Evolutionary conservation across 352 stramenopile species (phyloP).

Genomic region (Phytopythium litorale): DNA sequence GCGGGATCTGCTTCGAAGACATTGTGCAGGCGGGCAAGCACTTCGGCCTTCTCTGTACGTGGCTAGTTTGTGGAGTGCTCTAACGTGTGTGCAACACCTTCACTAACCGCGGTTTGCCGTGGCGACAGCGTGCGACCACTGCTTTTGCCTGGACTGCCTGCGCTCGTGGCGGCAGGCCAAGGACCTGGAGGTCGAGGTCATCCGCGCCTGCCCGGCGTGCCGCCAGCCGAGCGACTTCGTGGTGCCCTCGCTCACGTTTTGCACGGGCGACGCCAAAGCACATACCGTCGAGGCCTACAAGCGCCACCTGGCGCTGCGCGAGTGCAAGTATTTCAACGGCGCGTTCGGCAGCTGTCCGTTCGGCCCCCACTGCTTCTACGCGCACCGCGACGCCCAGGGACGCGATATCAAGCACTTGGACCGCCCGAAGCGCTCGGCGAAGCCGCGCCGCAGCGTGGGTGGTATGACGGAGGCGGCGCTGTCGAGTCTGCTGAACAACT

Average conservation of each 20-base stretch:
- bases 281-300: conserved; percentile 69
- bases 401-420: conserved; percentile 68
- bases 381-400: conserved; percentile 52
- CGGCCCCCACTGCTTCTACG: conserved; percentile 73
- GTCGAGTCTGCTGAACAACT: conserved; percentile 49
- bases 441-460: conserved; percentile 17
- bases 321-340: conserved; percentile 83
- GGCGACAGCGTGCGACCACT: conserved; percentile 57
- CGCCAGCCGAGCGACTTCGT: conserved; percentile 70
- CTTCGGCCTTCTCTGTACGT: conserved; percentile 73
- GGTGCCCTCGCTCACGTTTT: conserved; percentile 75
- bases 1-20: conserved; percentile 82
- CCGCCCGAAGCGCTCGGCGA: conserved; percentile 33
- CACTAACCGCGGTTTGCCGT: background rate
- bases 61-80: background rate
- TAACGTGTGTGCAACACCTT: no score
- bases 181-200: conserved; percentile 68
- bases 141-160: conserved; percentile 74
- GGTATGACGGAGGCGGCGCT: conserved; percentile 23
- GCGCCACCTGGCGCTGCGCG: conserved; percentile 59
- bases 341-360: conserved; percentile 67
- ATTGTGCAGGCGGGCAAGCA: conserved; percentile 73
- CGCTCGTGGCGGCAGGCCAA: conserved; percentile 70
- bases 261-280: conserved; percentile 52
- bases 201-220: conserved; percentile 60